Evolutionary conservation across 352 stramenopile genomes (phyloP).

Genomic region (Phytopythium cucurbitacearum): DNA sequence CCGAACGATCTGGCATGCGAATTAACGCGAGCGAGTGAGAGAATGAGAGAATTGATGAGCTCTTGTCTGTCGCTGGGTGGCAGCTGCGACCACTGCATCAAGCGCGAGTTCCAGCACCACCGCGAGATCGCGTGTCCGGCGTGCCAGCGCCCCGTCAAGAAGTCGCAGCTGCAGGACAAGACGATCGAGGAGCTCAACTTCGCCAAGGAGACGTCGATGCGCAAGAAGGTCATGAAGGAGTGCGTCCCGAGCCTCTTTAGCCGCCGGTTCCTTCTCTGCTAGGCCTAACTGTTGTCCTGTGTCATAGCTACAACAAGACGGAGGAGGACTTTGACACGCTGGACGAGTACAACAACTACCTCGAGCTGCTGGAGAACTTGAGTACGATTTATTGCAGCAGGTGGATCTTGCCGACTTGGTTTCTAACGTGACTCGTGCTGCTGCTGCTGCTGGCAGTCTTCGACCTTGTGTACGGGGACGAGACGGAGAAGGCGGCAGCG

Average conservation of each 20-base stretch:
- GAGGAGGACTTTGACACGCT: conserved; percentile 85
- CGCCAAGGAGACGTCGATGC: conserved; percentile 80
- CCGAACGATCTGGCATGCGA: background rate
- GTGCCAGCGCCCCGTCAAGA: conserved; percentile 84
- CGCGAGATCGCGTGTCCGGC: conserved; percentile 79
- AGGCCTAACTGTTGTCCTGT: background rate
- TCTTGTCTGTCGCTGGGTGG: background rate
- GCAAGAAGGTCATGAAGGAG: conserved; percentile 87
- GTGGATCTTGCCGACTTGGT: background rate
- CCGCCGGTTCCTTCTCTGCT: background rate
- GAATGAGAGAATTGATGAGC: too few relatives aligned
- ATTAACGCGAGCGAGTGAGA: background rate
- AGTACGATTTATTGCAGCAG: conserved; percentile 29
- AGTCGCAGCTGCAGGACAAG: conserved; percentile 87
- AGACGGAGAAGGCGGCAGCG: conserved; percentile 57
- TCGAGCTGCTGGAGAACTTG: conserved; percentile 82
- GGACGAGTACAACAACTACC: conserved; percentile 86
- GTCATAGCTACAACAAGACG: conserved; percentile 79
- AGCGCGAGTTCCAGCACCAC: conserved; percentile 86
- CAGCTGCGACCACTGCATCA: conserved; percentile 85
- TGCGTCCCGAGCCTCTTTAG: conserved; percentile 15
- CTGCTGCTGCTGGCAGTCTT: conserved; percentile 48
- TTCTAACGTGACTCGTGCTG: conserved; percentile 1
- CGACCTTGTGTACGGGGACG: conserved; percentile 77
- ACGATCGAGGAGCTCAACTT: conserved; percentile 88